Base-by-base conservation (phyloP, 192 early-diverging fungal species). In the Haplosporangium gracile region DNA sequence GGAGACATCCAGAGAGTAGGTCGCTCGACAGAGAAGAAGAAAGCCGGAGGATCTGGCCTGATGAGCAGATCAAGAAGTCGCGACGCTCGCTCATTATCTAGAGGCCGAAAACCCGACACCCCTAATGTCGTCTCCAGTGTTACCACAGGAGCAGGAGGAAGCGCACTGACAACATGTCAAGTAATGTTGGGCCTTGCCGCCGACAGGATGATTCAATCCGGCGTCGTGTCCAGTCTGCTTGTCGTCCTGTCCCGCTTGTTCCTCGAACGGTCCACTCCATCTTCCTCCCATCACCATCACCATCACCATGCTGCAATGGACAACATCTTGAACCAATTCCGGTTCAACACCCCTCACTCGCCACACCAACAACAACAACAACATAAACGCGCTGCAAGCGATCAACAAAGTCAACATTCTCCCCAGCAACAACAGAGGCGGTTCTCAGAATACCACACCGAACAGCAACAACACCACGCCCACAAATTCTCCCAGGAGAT, bases 121-220 rank as follows among this genome's bases (percentile, higher is more conserved):
- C 82, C 73, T 0, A 45, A 29, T 8, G 7, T 40, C 55, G 45
- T 15, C 3, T 51, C 13, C 63, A 36, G n/a, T 10, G 4, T 18
- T 49, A 40, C 45, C 5, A 0, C 15, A 13, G 42, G 15, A 10
- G 16, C 0, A 1, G 40, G n/a, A 18, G 29, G 29, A 16, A 11
- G 34, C 29, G 2, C 75, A 0, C 26, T 70, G 38, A 83, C 82
- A 42, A 85, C 82, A 16, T 85, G 82, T 55, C 82, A 85, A 26
- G 49, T 79, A 0, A 85, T 85, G 73, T 34, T 85, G 24, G 82
- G 82, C 15, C 16, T 85, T 20, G 74, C 73, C 0, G 82, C 82
- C 4, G 82, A 85, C 29, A 78, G 34, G 57, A 74, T 85, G 74
- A 76, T 85, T 22, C 82, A 85, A 26, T 85, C 82, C 7, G 68